Evolutionary conservation across 768 basidiomycete species (phyloP).

Genomic region (Auriscalpium vulgare): DNA sequence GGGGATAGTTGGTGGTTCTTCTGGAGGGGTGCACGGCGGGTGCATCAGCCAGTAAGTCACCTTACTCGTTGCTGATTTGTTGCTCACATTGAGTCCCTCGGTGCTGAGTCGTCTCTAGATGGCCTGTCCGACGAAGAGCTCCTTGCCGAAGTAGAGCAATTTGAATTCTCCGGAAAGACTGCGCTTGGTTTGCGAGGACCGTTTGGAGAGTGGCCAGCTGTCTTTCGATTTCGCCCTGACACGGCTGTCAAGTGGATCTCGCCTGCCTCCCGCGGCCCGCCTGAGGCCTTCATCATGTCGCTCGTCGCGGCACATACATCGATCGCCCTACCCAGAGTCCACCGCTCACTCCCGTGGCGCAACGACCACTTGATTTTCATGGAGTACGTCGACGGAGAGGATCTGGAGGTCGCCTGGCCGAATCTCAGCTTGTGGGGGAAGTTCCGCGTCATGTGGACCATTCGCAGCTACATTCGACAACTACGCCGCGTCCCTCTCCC

Average conservation of each 20-base stretch:
- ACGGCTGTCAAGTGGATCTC: neutral
- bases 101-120: neutral
- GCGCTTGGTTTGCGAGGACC: neutral
- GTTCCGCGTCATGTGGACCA: slow-evolving; percentile 8
- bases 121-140: neutral
- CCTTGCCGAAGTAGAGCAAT: neutral
- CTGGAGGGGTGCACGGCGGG: too few relatives aligned
- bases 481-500: slow-evolving; percentile 11
- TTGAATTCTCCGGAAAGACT: neutral
- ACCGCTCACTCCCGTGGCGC: slow-evolving; percentile 13
- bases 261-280: neutral
- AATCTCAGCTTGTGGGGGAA: slow-evolving; percentile 6
- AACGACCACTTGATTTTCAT: neutral
- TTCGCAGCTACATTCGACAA: slow-evolving; percentile 13
- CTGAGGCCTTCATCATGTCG: slow-evolving; percentile 19
- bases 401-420: slow-evolving; percentile 7
- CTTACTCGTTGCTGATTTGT: too few relatives aligned
- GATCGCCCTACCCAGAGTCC: slow-evolving; percentile 19
- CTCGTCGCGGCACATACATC: slow-evolving; percentile 15
- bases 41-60: too few relatives aligned
- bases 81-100: too few relatives aligned
- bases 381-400: slow-evolving; percentile 8
- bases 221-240: neutral
- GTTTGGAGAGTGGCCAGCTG: neutral
- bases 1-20: too few relatives aligned